Evolutionary conservation across 768 basidiomycete species (phyloP).

Genomic region (Clitopilus hobsonii): DNA sequence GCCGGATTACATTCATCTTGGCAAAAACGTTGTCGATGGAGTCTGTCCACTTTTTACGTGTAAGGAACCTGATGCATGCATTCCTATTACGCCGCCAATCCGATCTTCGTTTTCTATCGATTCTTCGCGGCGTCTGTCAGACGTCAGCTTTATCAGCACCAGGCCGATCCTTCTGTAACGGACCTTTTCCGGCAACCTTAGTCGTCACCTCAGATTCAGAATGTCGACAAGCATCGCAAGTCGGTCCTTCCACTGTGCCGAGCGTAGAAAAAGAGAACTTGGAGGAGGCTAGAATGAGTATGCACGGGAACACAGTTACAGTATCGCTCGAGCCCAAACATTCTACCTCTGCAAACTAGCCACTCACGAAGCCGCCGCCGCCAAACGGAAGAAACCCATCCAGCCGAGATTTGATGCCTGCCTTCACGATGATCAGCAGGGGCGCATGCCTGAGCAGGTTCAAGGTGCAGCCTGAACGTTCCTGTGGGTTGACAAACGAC

Average conservation of each 20-base stretch:
- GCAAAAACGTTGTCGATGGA: background rate
- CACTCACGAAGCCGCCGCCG: too few species aligned
- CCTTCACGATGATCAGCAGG: background rate
- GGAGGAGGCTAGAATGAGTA: too few species aligned
- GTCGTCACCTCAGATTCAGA: background rate
- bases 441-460: background rate
- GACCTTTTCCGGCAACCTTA: background rate
- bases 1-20: background rate
- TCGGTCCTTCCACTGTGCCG: too few species aligned
- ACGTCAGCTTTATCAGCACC: background rate
- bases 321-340: too few species aligned
- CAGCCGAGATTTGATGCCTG: background rate
- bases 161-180: background rate
- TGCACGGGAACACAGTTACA: too few species aligned
- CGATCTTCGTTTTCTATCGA: background rate
- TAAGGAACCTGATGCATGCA: background rate
- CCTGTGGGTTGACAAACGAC: background rate
- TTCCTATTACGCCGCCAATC: background rate
- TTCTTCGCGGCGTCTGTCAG: background rate
- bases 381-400: too few species aligned
- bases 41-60: background rate
- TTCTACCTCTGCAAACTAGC: too few species aligned
- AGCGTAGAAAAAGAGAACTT: too few species aligned
- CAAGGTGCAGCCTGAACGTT: background rate
- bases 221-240: background rate